phyloP scores from a whole-genome alignment of 1,139 yeast species.

The Kodamaea ohmeri region DNA sequence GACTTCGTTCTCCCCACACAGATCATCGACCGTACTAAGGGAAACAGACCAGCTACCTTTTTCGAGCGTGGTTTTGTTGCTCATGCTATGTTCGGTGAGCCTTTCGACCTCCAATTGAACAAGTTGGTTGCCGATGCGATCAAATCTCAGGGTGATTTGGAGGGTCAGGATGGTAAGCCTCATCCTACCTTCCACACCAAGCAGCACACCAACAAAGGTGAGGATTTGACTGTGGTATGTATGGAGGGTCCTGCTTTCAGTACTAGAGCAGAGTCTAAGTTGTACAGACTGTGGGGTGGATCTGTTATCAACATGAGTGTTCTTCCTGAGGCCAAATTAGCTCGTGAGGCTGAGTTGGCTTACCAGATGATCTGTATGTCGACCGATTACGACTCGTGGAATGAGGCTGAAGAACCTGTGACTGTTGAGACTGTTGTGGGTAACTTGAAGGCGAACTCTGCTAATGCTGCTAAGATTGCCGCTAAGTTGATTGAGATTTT shows the following conservation, averaged over 20 bases:
- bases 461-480: slow-evolving; percentile 79
- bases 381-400: slow-evolving; percentile 98
- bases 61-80: slow-evolving; percentile 94
- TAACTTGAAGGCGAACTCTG: slow-evolving; percentile 81
- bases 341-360: slow-evolving; percentile 94
- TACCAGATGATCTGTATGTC: slow-evolving; percentile 99
- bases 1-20: slow-evolving; percentile 96
- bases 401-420: slow-evolving; percentile 90
- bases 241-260: slow-evolving; percentile 99
- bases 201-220: slow-evolving; percentile 44
- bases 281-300: slow-evolving; percentile 91
- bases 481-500: slow-evolving; percentile 64
- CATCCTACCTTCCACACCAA: slow-evolving; percentile 57
- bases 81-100: slow-evolving; percentile 96
- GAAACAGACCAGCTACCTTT: slow-evolving; percentile 85
- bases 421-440: slow-evolving; percentile 96
- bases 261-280: slow-evolving; percentile 91
- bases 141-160: slow-evolving; percentile 51
- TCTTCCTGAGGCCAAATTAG: slow-evolving; percentile 92
- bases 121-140: slow-evolving; percentile 59
- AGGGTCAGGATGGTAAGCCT: slow-evolving; percentile 37
- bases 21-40: slow-evolving; percentile 94
- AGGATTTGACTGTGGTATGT: slow-evolving; percentile 82
- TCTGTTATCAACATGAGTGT: slow-evolving; percentile 95
- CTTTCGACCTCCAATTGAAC: slow-evolving; percentile 77